Evolutionary conservation across 768 basidiomycete genomes (phyloP), one percentile per base, ranked within the genome.

Genomic region (Paxillus involutus): DNA sequence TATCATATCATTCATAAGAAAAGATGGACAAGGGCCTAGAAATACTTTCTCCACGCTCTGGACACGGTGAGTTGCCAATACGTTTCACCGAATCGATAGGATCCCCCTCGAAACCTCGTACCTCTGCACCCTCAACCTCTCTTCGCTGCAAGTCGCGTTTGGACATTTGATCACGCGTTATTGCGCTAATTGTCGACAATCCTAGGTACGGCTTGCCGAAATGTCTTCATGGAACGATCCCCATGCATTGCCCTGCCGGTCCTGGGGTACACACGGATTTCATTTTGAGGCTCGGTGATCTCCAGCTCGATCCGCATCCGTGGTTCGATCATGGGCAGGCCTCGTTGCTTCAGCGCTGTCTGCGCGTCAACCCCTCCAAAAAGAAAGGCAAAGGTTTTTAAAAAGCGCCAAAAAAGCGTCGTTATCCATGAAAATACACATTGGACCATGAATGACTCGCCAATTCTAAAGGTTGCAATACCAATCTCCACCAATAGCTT

Each of bases 211-310:
- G 42, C 13, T 19, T 24, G 19, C 49, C 51, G 40, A 21, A 39
- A 36, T 39, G 30, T 48, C 41, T 14, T 19, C 29, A 16, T 50
- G 49, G 59, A 55, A 21, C 44, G 57, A 55, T 43, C 30, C 41
- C 6, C 30, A 48, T 47, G 37, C 51, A 42, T 47, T 17, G 48
- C 47, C 46, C 43, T 19, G 52, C 53, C 55, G 39, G 47, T 40
- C 36, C 24, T 49, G 56, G 43, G 52, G 40, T 57, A 51, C 14
- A 52, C 55, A 51, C 39, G 46, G 56, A 57, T 58, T 64, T 67
- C 63, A 67, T 67, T 61, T 59, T 21, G 11, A 26, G 36, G 3
- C 17, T 41, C 65, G 65, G 65, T 55, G 56, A 65, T 60, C 49
- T 55, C 65, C 65, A 53, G 49, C 24, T 37, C 17, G 3, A 55